A percentile compares a stretch with the other conserved stretches of the same genome.
phyloP scores from a whole-genome alignment of 2,329 filamentous ascomycete genomes.

The Apiospora malaysiana region DNA sequence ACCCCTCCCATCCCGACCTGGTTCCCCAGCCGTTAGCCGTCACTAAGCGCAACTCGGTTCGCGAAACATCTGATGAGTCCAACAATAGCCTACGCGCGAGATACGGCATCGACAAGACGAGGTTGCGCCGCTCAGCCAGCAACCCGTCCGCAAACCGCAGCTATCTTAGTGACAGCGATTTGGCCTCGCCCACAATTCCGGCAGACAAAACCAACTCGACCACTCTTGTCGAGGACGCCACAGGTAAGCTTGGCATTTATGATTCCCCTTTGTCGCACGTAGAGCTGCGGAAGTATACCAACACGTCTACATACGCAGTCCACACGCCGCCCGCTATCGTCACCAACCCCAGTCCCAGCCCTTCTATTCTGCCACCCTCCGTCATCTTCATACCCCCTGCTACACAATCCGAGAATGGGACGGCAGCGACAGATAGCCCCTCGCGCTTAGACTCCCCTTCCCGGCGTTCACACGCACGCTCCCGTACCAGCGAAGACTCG shows the following conservation, averaged over 20 bases:
- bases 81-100: background rate
- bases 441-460: background rate
- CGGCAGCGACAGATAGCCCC: constrained; percentile 1
- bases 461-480: background rate
- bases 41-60: constrained; percentile 23
- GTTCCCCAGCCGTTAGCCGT: constrained; percentile 21
- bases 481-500: background rate
- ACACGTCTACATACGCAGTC: background rate
- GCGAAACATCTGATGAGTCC: background rate
- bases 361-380: background rate
- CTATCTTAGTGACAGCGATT: background rate
- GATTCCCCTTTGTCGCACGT: background rate
- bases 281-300: constrained; percentile 8
- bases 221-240: background rate
- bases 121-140: constrained; percentile 18
- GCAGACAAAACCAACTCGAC: background rate
- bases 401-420: constrained; percentile 5
- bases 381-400: background rate
- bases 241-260: background rate
- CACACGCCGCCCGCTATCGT: background rate
- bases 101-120: background rate
- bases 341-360: background rate
- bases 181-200: background rate
- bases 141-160: constrained; percentile 11
- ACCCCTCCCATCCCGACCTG: constrained; percentile 24